Percentiles rank a stretch among this genome's conserved stretches.
phyloP scores from a whole-genome alignment of 306 rosid species.

The Rosa persica region DNA sequence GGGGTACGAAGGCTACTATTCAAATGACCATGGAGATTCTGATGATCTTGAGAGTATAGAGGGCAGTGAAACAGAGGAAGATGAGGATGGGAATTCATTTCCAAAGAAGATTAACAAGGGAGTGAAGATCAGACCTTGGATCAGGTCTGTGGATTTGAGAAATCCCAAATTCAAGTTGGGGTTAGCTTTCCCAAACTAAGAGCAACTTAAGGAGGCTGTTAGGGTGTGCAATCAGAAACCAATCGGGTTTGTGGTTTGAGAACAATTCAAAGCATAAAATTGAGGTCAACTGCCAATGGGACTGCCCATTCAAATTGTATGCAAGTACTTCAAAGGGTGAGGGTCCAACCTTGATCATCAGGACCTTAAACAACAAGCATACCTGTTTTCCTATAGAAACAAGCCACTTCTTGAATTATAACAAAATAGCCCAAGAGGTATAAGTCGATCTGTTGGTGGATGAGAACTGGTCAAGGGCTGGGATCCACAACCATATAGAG shows the following conservation, averaged over 20 bases:
- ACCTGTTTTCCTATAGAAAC: not conserved
- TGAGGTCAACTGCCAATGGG: not conserved
- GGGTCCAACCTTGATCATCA: not conserved
- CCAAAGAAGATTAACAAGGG: not conserved
- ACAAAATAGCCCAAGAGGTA: not conserved
- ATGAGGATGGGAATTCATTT: not conserved
- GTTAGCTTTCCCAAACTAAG: not conserved
- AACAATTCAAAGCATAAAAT: not conserved
- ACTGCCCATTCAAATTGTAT: not conserved
- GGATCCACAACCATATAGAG: too few species aligned
- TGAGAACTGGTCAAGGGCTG: not conserved
- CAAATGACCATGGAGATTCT: not conserved
- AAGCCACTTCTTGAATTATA: not conserved
- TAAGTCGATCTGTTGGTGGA: accelerated
- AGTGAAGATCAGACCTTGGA: not conserved
- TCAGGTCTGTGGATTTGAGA: not conserved
- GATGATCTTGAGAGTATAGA: not conserved
- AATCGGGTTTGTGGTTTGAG: not conserved
- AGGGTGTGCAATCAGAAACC: not conserved
- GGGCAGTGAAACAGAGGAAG: not conserved
- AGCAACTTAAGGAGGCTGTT: not conserved
- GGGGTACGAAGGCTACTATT: too few species aligned
- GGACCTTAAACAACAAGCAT: not conserved
- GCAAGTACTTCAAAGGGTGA: too few species aligned
- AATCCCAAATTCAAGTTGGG: not conserved